Evolutionary conservation across 306 rosid genomes (phyloP).

Genomic region (Begonia masoniana): DNA sequence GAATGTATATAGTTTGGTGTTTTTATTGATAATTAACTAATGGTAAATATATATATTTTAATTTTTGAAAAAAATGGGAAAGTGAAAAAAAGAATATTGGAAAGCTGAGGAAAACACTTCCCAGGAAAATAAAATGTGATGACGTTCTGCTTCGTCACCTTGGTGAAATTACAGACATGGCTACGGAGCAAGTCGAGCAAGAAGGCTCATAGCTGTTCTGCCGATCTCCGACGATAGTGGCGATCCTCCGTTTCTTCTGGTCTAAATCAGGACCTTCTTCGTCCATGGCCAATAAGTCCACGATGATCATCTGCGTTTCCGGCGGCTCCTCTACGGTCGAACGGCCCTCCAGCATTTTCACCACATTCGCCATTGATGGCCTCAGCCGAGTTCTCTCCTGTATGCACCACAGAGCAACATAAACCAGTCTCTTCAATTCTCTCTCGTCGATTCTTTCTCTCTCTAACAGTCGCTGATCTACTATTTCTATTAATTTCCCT

Average conservation of each 20-base stretch:
- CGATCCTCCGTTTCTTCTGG: slow-evolving; percentile 11
- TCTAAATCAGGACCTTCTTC: slow-evolving; percentile 15
- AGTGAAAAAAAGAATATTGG: too few relatives aligned
- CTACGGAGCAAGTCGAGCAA: too few relatives aligned
- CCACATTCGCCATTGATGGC: slow-evolving; percentile 56
- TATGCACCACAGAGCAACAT: slow-evolving; percentile 79
- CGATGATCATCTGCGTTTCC: slow-evolving; percentile 49
- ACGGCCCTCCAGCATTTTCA: slow-evolving; percentile 76
- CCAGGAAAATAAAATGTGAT: too few relatives aligned
- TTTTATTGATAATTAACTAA: too few relatives aligned
- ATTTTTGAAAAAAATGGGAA: too few relatives aligned
- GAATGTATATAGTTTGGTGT: too few relatives aligned
- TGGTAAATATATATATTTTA: too few relatives aligned
- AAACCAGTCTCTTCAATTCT: slow-evolving; percentile 42
- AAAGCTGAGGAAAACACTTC: too few relatives aligned
- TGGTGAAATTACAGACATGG: too few relatives aligned
- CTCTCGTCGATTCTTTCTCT: slow-evolving; percentile 37
- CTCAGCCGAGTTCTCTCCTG: slow-evolving; percentile 69
- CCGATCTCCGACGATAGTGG: slow-evolving; percentile 7
- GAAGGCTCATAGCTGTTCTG: too few relatives aligned
- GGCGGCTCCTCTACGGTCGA: slow-evolving; percentile 60
- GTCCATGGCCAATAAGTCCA: slow-evolving; percentile 42
- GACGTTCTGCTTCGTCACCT: too few relatives aligned
- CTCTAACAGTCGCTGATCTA: slow-evolving; percentile 42
- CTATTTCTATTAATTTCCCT: slow-evolving; percentile 58